phyloP scores from a whole-genome alignment of 306 rosid species.

The Neltuma alba region DNA sequence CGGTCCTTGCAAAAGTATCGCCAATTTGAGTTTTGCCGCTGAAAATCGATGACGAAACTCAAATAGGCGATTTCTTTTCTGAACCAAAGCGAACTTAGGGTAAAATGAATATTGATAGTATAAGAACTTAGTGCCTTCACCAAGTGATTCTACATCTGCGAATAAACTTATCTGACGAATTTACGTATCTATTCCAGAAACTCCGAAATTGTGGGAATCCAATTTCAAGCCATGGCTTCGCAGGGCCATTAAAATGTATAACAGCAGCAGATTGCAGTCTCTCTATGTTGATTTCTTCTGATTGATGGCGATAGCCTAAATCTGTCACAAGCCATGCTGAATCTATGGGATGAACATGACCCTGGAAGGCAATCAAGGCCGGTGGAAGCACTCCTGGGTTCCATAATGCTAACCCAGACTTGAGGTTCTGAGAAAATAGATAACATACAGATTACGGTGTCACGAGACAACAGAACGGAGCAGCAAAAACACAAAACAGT shows the following conservation, averaged over 20 bases:
- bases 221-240: constrained; percentile 92
- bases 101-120: constrained; percentile 46
- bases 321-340: constrained; percentile 67
- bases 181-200: constrained; percentile 75
- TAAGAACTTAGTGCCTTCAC: constrained; percentile 47
- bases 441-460: not conserved
- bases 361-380: constrained; percentile 68
- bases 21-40: not conserved
- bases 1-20: not conserved
- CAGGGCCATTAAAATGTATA: constrained; percentile 87
- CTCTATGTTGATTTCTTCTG: constrained; percentile 39
- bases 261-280: constrained; percentile 62
- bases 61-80: not conserved
- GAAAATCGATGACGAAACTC: not conserved
- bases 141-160: constrained; percentile 62
- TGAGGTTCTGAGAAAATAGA: constrained; percentile 52
- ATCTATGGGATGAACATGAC: constrained; percentile 67
- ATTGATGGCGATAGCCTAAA: constrained; percentile 65
- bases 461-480: not conserved
- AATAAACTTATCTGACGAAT: constrained; percentile 64
- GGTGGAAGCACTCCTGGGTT: constrained; percentile 78
- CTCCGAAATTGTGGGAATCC: constrained; percentile 69
- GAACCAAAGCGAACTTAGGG: constrained; percentile 1
- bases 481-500: not conserved
- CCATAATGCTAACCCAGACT: constrained; percentile 64